A percentile compares a stretch with the other conserved stretches of the same genome.
These are phyloP conservation scores for Lasiodiplodia theobromae DNA, from an alignment of 2,329 filamentous ascomycete species.

Conservation along the genomic window DNA sequence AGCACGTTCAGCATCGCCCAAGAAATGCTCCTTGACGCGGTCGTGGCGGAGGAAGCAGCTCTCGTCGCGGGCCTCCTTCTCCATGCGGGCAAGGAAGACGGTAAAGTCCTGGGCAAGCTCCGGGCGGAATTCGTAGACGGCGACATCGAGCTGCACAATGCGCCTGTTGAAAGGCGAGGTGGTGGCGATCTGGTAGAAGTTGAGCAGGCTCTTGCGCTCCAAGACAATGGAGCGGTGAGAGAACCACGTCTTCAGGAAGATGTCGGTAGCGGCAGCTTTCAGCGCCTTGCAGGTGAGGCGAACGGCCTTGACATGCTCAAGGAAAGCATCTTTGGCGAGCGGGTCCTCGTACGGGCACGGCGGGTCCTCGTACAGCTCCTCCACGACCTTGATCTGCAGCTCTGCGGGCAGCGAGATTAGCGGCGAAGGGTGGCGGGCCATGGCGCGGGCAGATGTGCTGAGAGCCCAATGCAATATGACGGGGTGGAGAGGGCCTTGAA, in stretches of 20 bases:
- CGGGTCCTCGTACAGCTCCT: conserved; percentile 31
- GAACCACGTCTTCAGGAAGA: conserved; percentile 32
- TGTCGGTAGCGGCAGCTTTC: conserved; percentile 27
- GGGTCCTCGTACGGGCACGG: conserved; percentile 23
- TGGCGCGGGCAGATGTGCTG: neutral
- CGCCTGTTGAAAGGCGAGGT: conserved; percentile 13
- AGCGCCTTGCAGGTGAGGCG: conserved; percentile 32
- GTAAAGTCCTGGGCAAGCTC: neutral
- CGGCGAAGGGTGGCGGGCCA: neutral
- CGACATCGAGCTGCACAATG: conserved; percentile 10
- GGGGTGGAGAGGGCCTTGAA: neutral
- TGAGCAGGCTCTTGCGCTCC: conserved; percentile 30
- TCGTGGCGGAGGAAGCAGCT: conserved; percentile 20
- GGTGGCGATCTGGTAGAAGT: conserved; percentile 28
- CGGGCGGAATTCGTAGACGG: conserved; percentile 10
- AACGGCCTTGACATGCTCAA: conserved; percentile 31
- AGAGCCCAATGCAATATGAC: neutral
- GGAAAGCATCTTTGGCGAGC: conserved; percentile 28
- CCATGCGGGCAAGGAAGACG: conserved; percentile 6
- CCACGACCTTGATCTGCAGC: conserved; percentile 32
- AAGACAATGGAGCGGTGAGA: conserved; percentile 29
- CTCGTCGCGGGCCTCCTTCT: conserved; percentile 16
- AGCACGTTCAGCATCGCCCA: conserved; percentile 2
- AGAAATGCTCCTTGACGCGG: conserved; percentile 11
- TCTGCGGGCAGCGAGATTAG: conserved; percentile 31